These are phyloP conservation scores for Cyberlindnera veronae DNA, from an alignment of 805 yeast species.

Conservation along the genomic window DNA sequence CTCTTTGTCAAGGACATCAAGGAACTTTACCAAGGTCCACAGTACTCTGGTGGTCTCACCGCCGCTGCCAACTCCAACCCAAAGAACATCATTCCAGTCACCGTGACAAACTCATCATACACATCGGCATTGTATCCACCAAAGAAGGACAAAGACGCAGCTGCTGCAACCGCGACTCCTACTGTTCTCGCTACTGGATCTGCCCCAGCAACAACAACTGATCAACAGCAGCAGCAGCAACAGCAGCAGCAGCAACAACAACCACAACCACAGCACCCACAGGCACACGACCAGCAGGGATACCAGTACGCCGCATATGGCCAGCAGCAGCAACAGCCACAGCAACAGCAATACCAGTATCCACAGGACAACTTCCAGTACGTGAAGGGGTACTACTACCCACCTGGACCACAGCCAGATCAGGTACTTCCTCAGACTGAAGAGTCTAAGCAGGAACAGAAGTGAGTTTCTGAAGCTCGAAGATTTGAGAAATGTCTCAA, in stretches of 20 bases:
- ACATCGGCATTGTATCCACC: conserved; percentile 21
- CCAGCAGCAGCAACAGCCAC: not conserved
- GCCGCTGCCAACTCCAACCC: conserved; percentile 30
- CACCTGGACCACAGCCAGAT: too few relatives aligned
- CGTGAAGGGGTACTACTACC: too few relatives aligned
- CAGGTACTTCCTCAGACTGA: not conserved
- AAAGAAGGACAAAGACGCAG: conserved; percentile 16
- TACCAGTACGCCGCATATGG: not conserved
- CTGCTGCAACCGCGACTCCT: too few relatives aligned
- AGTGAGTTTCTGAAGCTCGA: not conserved
- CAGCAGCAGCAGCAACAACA: not conserved
- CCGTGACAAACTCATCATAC: conserved; percentile 26
- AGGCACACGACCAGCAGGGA: not conserved
- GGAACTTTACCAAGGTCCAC: conserved; percentile 30
- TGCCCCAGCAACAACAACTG: not conserved
- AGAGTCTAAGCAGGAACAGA: not conserved
- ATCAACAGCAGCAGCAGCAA: not conserved
- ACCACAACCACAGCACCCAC: not conserved
- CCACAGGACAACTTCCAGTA: not conserved
- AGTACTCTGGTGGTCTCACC: conserved; percentile 29
- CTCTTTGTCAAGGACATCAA: conserved; percentile 65
- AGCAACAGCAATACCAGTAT: too few relatives aligned
- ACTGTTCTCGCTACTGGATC: too few relatives aligned
- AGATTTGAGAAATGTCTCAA: too few relatives aligned
- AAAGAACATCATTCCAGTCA: conserved; percentile 28